phyloP scores from a whole-genome alignment of 2,329 filamentous ascomycete genomes.

The Ascomycota sp. region DNA sequence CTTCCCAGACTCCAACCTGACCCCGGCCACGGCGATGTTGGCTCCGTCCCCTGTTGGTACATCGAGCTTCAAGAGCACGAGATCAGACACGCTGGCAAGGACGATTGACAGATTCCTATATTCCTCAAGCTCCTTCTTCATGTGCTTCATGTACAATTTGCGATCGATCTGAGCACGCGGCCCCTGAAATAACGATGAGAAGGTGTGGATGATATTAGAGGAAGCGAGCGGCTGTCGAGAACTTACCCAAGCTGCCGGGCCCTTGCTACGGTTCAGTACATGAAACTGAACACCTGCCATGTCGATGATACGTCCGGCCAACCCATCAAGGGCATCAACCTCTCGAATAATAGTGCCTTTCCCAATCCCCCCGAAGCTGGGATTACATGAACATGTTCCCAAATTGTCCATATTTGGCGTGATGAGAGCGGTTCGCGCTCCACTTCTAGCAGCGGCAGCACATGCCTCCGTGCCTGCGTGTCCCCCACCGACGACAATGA shows the following conservation, averaged over 20 bases:
- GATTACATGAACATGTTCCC: conserved; percentile 90
- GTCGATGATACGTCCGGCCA: conserved; percentile 76
- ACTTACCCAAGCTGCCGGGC: conserved; percentile 72
- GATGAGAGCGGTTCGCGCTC: conserved; percentile 73
- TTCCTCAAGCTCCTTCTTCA: conserved; percentile 63
- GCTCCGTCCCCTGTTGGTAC: conserved; percentile 15
- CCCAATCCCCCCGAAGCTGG: conserved; percentile 93
- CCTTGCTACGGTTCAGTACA: conserved; percentile 71
- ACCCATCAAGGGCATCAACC: conserved; percentile 81
- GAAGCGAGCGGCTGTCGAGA: too few species aligned
- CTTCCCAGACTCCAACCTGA: conserved; percentile 73
- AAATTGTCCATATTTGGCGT: conserved; percentile 79
- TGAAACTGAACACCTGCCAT: conserved; percentile 90
- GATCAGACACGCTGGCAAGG: conserved; percentile 78
- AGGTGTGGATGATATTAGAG: too few species aligned
- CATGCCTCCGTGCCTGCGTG: conserved; percentile 92
- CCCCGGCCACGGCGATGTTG: conserved; percentile 59
- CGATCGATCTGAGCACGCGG: conserved; percentile 92
- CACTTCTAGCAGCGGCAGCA: conserved; percentile 71
- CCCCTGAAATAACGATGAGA: too few species aligned
- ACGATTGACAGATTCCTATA: conserved; percentile 68
- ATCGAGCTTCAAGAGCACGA: conserved; percentile 40
- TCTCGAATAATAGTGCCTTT: conserved; percentile 94
- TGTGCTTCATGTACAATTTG: conserved; percentile 69
- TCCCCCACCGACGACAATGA: conserved; percentile 86